Evolutionary conservation across 805 yeast species (phyloP).

Genomic region (Yamadazyma akitaensis): DNA sequence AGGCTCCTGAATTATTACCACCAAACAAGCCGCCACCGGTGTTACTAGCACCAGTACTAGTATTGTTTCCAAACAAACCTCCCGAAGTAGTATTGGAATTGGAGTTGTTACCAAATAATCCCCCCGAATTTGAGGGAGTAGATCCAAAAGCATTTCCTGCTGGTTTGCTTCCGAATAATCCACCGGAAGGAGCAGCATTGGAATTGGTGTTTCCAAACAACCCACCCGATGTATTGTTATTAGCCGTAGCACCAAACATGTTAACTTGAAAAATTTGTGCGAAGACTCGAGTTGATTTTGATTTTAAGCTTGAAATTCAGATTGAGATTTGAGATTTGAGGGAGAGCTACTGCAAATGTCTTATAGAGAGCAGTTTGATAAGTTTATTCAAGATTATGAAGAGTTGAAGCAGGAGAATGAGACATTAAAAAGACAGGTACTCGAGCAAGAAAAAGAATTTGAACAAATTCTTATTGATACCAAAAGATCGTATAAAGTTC

Average conservation of each 20-base stretch:
- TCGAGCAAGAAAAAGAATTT: slow-evolving; percentile 1
- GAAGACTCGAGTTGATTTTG: neutral
- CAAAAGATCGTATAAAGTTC: slow-evolving; percentile 11
- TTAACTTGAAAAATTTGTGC: slow-evolving; percentile 2
- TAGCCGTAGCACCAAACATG: slow-evolving; percentile 9
- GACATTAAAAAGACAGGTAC: neutral
- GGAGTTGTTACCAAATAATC: slow-evolving; percentile 10
- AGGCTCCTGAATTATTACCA: slow-evolving; percentile 5
- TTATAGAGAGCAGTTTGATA: slow-evolving; percentile 6
- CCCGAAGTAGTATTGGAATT: neutral
- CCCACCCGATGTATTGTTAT: slow-evolving; percentile 8
- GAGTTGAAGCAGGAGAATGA: slow-evolving; percentile 4
- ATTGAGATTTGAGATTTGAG: neutral
- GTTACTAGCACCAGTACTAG: slow-evolving; percentile 2
- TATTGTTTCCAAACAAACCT: slow-evolving; percentile 5
- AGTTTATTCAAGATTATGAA: slow-evolving; percentile 8
- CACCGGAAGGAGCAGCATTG: slow-evolving; percentile 8
- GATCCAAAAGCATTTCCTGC: neutral
- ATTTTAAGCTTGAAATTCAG: neutral
- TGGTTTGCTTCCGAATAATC: slow-evolving; percentile 10
- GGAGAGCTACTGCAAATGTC: slow-evolving; percentile 1
- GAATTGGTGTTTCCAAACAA: slow-evolving; percentile 9
- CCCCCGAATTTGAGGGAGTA: slow-evolving; percentile 1
- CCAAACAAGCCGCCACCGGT: slow-evolving; percentile 21
- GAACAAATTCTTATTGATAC: slow-evolving; percentile 2